These are phyloP conservation scores for Aspergillus texensis DNA, from an alignment of 2,329 filamentous ascomycete genomes.

Conservation along the genomic window DNA sequence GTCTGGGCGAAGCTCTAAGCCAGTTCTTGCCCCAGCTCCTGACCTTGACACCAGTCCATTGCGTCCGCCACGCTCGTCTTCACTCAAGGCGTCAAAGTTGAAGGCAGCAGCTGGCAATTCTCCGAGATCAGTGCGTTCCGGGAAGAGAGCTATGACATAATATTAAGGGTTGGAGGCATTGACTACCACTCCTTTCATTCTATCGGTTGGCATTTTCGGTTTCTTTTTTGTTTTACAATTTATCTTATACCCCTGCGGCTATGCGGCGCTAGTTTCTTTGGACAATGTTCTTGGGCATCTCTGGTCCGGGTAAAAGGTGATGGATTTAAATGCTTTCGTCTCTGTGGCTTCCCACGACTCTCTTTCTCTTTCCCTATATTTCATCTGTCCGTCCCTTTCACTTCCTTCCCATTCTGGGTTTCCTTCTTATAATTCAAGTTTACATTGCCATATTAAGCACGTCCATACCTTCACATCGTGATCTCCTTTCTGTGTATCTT, in stretches of 20 bases:
- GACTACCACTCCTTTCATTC: constrained; percentile 8
- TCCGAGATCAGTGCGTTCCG: constrained; percentile 18
- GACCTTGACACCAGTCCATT: constrained; percentile 35
- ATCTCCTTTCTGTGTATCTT: constrained; percentile 19
- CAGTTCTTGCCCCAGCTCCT: constrained; percentile 34
- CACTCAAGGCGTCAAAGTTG: constrained; percentile 28
- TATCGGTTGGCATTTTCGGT: constrained; percentile 13
- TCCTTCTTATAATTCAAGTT: neutral
- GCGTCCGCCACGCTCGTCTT: constrained; percentile 44
- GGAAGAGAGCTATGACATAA: constrained; percentile 9
- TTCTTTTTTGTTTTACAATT: constrained; percentile 9
- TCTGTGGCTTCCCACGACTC: neutral
- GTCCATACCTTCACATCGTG: neutral
- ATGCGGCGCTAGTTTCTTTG: constrained; percentile 17
- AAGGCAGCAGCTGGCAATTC: constrained; percentile 20
- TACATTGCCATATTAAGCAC: constrained; percentile 7
- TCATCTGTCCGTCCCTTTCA: neutral
- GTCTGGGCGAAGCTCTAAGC: constrained; percentile 25
- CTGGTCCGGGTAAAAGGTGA: constrained; percentile 4
- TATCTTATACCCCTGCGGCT: constrained; percentile 23
- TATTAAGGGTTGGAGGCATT: constrained; percentile 7
- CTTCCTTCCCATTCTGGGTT: neutral
- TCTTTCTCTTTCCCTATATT: neutral
- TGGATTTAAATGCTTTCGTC: constrained; percentile 1
- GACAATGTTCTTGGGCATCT: constrained; percentile 8